phyloP scores from a whole-genome alignment of 2,329 filamentous ascomycete species.

The Diaporthe sp. region DNA sequence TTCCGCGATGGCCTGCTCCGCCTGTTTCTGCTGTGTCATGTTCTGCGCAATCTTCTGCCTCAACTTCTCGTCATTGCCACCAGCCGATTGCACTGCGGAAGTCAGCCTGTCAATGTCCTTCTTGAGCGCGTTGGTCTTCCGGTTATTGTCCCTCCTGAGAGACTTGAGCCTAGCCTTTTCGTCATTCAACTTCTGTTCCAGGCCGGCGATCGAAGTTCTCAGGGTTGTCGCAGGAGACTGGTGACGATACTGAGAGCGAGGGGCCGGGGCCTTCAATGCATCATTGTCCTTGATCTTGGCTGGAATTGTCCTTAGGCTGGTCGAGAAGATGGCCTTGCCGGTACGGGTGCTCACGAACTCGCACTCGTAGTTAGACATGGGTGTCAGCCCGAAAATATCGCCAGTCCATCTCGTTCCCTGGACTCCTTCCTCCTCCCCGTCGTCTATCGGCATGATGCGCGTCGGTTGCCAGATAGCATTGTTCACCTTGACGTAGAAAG shows the following conservation, averaged over 20 bases:
- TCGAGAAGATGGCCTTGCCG: slow-evolving; percentile 77
- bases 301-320: slow-evolving; percentile 77
- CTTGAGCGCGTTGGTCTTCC: slow-evolving; percentile 74
- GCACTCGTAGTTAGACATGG: slow-evolving; percentile 82
- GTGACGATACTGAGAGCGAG: slow-evolving; percentile 74
- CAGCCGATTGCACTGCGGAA: slow-evolving; percentile 75
- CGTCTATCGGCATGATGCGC: slow-evolving; percentile 71
- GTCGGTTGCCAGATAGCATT: slow-evolving; percentile 85
- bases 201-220: slow-evolving; percentile 80
- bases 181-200: slow-evolving; percentile 78
- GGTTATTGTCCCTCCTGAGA: slow-evolving; percentile 81
- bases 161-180: slow-evolving; percentile 78
- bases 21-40: slow-evolving; percentile 79
- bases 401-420: slow-evolving; percentile 76
- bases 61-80: slow-evolving; percentile 82
- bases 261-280: slow-evolving; percentile 56
- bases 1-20: slow-evolving; percentile 53
- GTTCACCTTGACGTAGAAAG: slow-evolving; percentile 85
- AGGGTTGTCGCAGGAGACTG: slow-evolving; percentile 84
- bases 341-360: slow-evolving; percentile 81
- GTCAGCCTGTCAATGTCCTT: slow-evolving; percentile 82
- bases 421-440: slow-evolving; percentile 52
- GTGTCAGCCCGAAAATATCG: slow-evolving; percentile 77
- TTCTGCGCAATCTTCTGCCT: slow-evolving; percentile 83
- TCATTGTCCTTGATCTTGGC: slow-evolving; percentile 61